Conservation (phyloP, 148 eudicot genomes). For the Vaccinium myrtillus region DNA sequence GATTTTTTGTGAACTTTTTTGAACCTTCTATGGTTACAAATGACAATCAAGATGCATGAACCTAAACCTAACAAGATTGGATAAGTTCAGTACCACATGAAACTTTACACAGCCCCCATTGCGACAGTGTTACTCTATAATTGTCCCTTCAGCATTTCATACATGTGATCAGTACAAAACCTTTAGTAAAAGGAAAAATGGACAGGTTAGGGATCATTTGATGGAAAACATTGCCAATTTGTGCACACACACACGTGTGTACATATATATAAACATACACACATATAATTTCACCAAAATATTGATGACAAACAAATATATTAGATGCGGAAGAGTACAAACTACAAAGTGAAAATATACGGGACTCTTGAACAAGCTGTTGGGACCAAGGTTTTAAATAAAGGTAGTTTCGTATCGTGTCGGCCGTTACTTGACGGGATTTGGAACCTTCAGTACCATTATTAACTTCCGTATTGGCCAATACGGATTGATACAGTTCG, state of each 20-base stretch:
- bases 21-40: background rate
- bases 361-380: background rate
- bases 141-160: background rate
- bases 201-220: background rate
- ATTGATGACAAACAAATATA: background rate
- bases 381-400: background rate
- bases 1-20: background rate
- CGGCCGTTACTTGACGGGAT: too few relatives aligned
- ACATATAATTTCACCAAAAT: background rate
- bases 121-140: background rate
- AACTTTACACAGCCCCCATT: background rate
- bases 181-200: background rate
- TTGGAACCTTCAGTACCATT: too few relatives aligned
- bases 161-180: background rate
- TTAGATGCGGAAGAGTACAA: background rate
- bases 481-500: too few relatives aligned
- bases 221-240: background rate
- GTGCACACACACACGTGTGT: background rate
- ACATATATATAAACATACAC: background rate
- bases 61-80: conserved; percentile 7
- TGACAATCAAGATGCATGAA: background rate
- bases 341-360: background rate
- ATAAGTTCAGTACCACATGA: background rate
- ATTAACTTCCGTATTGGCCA: too few relatives aligned
- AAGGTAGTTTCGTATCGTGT: too few relatives aligned